A percentile compares a stretch with the other conserved stretches of the same genome.
Evolutionary conservation across 768 basidiomycete species (phyloP).

Genomic region (Tulasnella sp.): DNA sequence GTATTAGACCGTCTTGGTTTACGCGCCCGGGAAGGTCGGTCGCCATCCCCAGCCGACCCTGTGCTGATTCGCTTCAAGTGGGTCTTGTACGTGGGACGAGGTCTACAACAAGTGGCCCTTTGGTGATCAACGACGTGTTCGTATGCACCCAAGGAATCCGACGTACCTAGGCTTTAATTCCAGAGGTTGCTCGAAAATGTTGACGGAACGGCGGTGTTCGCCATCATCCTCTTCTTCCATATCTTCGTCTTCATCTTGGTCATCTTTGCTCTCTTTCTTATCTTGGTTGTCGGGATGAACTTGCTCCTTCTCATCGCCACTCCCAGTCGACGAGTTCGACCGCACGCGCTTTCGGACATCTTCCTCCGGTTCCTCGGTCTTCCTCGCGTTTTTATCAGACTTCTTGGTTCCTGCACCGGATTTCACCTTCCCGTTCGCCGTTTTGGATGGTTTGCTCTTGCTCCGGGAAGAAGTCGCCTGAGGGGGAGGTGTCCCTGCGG

Average conservation of each 20-base stretch:
- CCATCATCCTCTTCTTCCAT: conserved; percentile 9
- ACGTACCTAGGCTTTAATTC: conserved; percentile 13
- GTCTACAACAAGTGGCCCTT: background rate
- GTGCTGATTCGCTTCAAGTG: conserved; percentile 14
- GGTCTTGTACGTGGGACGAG: conserved; percentile 10
- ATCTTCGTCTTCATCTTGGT: background rate
- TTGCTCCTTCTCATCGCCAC: background rate
- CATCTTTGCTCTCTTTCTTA: background rate
- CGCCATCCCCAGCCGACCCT: conserved; percentile 7
- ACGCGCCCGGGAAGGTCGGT: conserved; percentile 2
- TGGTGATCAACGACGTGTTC: background rate
- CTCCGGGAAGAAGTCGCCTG: background rate
- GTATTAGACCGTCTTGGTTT: conserved; percentile 1
- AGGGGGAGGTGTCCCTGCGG: background rate
- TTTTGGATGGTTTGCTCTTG: background rate
- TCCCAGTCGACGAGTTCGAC: background rate
- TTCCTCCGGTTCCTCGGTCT: background rate
- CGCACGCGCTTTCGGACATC: background rate
- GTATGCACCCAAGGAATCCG: background rate
- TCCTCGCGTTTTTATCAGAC: background rate
- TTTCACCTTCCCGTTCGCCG: background rate
- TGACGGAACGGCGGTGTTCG: background rate
- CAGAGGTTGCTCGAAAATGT: conserved; percentile 13
- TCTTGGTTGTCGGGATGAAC: background rate
- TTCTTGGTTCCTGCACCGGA: background rate